These are phyloP conservation scores for Trichoderma sp. DNA, from an alignment of 2,329 filamentous ascomycete genomes.

Conservation along the genomic window DNA sequence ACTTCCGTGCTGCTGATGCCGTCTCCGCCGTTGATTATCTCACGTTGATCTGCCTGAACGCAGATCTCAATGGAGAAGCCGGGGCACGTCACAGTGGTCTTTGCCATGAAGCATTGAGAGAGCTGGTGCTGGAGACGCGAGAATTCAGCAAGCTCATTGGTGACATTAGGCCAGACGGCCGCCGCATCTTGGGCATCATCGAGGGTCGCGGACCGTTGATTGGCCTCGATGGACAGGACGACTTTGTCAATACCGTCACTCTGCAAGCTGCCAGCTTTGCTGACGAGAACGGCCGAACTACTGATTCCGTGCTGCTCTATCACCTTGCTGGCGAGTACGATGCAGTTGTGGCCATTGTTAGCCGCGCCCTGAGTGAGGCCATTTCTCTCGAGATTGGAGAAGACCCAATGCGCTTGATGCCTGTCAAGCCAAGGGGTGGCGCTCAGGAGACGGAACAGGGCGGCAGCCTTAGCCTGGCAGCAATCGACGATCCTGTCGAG, in stretches of 20 bases:
- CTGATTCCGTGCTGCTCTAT: conserved; percentile 90
- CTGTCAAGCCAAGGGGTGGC: conserved; percentile 67
- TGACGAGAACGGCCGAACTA: conserved; percentile 89
- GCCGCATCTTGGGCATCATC: conserved; percentile 80
- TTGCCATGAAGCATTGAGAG: conserved; percentile 88
- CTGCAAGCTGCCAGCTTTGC: conserved; percentile 88
- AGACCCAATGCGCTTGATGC: conserved; percentile 72
- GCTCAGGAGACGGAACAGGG: conserved; percentile 39
- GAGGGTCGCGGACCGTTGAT: conserved; percentile 82
- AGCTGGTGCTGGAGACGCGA: conserved; percentile 92
- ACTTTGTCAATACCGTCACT: conserved; percentile 90
- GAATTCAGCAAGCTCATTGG: conserved; percentile 94
- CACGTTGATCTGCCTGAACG: conserved; percentile 84
- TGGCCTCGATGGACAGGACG: conserved; percentile 71
- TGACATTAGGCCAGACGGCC: conserved; percentile 83
- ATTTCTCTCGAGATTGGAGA: conserved; percentile 83
- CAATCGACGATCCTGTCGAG: conserved; percentile 60
- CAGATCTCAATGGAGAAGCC: conserved; percentile 70
- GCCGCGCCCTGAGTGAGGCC: conserved; percentile 84
- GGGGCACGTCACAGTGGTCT: conserved; percentile 75
- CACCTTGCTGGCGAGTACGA: conserved; percentile 95
- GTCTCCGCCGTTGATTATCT: conserved; percentile 93
- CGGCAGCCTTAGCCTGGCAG: conserved; percentile 59
- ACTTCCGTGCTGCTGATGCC: conserved; percentile 88
- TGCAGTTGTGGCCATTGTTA: conserved; percentile 86